Percentiles rank a stretch among this genome's conserved stretches.
phyloP scores from a whole-genome alignment of 257 asterid species.

The Forsythia viridissima region DNA sequence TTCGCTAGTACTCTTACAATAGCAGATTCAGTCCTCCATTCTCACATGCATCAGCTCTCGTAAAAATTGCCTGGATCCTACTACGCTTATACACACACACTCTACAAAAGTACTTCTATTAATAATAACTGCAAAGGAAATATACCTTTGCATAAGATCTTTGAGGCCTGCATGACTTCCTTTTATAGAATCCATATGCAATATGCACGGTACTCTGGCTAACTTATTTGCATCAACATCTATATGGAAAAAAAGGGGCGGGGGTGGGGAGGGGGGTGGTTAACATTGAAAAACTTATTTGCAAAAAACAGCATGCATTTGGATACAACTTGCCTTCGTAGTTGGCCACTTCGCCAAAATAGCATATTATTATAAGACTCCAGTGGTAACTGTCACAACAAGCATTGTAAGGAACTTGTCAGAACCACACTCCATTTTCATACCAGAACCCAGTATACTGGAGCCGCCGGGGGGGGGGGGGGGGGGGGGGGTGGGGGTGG shows the following conservation, averaged over 20 bases:
- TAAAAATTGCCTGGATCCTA: slow-evolving; percentile 9
- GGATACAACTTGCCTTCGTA: slow-evolving; percentile 66
- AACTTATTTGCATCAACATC: slow-evolving; percentile 43
- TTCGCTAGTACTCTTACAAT: slow-evolving; percentile 4
- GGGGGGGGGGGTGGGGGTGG: background rate
- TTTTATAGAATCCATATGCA: slow-evolving; percentile 66
- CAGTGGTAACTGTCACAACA: slow-evolving; percentile 79
- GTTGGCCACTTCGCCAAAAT: slow-evolving; percentile 74
- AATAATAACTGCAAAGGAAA: background rate
- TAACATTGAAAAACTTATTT: slow-evolving; percentile 2
- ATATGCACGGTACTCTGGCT: slow-evolving; percentile 57
- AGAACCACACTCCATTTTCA: slow-evolving; percentile 12
- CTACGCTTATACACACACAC: background rate
- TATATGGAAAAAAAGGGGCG: slow-evolving; percentile 29
- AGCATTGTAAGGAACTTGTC: slow-evolving; percentile 24
- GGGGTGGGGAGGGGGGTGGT: slow-evolving; percentile 18
- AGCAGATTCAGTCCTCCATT: slow-evolving; percentile 1
- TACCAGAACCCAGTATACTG: slow-evolving; percentile 26
- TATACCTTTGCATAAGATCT: slow-evolving; percentile 58
- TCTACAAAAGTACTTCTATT: background rate
- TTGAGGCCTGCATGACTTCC: slow-evolving; percentile 55
- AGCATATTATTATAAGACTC: slow-evolving; percentile 88
- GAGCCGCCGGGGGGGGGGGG: slow-evolving; percentile 22
- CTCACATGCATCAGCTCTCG: slow-evolving; percentile 10
- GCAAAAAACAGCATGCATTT: slow-evolving; percentile 15